Evolutionary conservation across 148 eudicot species (phyloP).

Genomic region (Diospyros kaki): DNA sequence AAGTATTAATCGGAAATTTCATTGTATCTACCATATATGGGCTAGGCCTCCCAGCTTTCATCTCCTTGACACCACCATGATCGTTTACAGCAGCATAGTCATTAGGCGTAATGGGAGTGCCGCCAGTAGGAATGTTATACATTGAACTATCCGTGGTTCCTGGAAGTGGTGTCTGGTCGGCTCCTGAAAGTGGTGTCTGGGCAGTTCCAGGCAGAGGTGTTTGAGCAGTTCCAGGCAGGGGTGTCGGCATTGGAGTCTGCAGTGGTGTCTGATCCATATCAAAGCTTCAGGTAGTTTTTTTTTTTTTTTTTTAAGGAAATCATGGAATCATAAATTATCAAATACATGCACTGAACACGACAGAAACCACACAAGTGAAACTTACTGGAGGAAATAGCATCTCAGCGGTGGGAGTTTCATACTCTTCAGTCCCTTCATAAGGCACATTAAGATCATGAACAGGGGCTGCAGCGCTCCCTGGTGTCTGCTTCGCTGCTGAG

Average conservation of each 20-base stretch:
- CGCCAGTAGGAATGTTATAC: constrained; percentile 83
- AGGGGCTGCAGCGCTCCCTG: constrained; percentile 52
- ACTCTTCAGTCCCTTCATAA: constrained; percentile 92
- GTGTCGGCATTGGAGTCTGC: constrained; percentile 62
- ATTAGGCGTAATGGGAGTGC: constrained; percentile 49
- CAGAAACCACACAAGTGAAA: not conserved
- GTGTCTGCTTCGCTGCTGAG: constrained; percentile 31
- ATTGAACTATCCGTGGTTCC: constrained; percentile 56
- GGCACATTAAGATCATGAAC: constrained; percentile 97
- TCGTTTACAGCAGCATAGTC: constrained; percentile 60
- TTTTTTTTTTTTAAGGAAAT: not conserved
- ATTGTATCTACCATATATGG: constrained; percentile 61
- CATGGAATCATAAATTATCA: not conserved
- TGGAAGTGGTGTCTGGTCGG: constrained; percentile 42
- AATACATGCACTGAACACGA: not conserved
- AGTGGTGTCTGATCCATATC: constrained; percentile 55
- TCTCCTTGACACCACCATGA: constrained; percentile 33
- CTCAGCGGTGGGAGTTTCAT: constrained; percentile 96
- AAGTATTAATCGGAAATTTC: not conserved
- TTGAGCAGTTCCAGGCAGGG: constrained; percentile 50
- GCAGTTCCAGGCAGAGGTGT: constrained; percentile 45
- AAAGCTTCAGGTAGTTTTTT: not conserved
- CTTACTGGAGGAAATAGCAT: constrained; percentile 93
- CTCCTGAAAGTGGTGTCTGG: constrained; percentile 84
- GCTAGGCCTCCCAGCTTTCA: constrained; percentile 72